Evolutionary conservation across 208 protist genomes (phyloP).

Genomic region (Lotmaria passim): DNA sequence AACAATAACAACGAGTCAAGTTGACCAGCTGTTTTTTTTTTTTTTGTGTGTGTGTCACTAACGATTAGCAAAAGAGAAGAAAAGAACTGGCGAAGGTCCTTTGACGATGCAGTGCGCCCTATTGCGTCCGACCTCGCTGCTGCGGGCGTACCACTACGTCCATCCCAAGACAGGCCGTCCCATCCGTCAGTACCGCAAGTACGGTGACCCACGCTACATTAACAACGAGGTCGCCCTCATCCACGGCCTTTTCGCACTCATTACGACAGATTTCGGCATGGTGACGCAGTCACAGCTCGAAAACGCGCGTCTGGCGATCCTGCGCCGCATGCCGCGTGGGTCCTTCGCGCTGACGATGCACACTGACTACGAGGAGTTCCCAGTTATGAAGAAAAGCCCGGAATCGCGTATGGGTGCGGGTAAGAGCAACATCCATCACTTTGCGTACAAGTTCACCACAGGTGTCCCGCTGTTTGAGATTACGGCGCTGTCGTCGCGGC

Average conservation of each 20-base stretch:
- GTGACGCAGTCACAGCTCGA: slow-evolving; percentile 90
- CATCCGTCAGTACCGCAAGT: slow-evolving; percentile 83
- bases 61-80: neutral
- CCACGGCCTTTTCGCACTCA: slow-evolving; percentile 77
- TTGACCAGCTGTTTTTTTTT: too few relatives aligned
- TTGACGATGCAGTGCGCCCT: slow-evolving; percentile 29
- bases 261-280: slow-evolving; percentile 92
- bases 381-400: slow-evolving; percentile 87
- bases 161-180: slow-evolving; percentile 86
- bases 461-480: slow-evolving; percentile 91
- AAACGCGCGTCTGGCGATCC: slow-evolving; percentile 85
- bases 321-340: slow-evolving; percentile 85
- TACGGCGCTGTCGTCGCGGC: slow-evolving; percentile 55
- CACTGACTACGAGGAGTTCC: slow-evolving; percentile 92
- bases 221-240: slow-evolving; percentile 92
- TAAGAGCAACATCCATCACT: slow-evolving; percentile 92
- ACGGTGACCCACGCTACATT: slow-evolving; percentile 90
- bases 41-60: too few relatives aligned
- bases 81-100: neutral
- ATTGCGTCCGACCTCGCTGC: slow-evolving; percentile 40
- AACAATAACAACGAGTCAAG: too few relatives aligned
- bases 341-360: slow-evolving; percentile 87
- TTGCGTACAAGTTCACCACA: slow-evolving; percentile 92
- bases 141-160: slow-evolving; percentile 88
- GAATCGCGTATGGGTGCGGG: slow-evolving; percentile 91